Evolutionary conservation across 2,329 filamentous ascomycete genomes (phyloP), one percentile per base, ranked within the genome.

Genomic region (Aspergillus melleus): DNA sequence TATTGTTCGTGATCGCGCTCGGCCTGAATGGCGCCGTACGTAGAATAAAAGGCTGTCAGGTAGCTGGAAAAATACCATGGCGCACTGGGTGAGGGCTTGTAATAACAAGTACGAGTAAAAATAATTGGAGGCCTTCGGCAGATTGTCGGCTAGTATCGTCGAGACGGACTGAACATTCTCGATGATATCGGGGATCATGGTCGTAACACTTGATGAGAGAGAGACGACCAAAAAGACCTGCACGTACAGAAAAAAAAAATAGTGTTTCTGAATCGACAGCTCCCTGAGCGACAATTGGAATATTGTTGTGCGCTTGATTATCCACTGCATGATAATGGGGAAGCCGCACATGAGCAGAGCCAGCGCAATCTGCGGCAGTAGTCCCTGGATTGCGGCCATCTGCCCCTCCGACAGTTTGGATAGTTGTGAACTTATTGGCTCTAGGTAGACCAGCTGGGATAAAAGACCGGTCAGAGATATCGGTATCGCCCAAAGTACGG

Each of bases 51-150:
- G 49, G 24, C 46, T 54, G 8, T 50, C n/a, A 11, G 55, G 58
- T 22, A 63, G 44, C 42, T 60, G 62, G 39, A 57, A 55, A 36
- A 63, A 55, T 49, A 54, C 32, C 30, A 59, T 52, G 30, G 54
- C 32, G 50, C 53, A 62, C 30, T 64, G 56, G 16, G 46, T 58
- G n/a, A 61, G 22, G 6, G 62, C 58, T 55, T 69, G 66, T 39
- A 69, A 50, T 47, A 69, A 49, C 52, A 69, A 56, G 57, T 67
- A 69, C 20, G 66, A 69, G 55, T 67, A 68, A 55, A 66, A 69
- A 60, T 69, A 69, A 60, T 68, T 64, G n/a, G 64, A 57, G 29
- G 66, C 61, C 42, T 66, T 69, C 11, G 65, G 66, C n/a, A 69
- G 36, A 55, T 68, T 68, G 22, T 62, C 63, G 26, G 64, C 67